phyloP scores from a whole-genome alignment of 805 yeast species.

The Jamesozyma rosinii region DNA sequence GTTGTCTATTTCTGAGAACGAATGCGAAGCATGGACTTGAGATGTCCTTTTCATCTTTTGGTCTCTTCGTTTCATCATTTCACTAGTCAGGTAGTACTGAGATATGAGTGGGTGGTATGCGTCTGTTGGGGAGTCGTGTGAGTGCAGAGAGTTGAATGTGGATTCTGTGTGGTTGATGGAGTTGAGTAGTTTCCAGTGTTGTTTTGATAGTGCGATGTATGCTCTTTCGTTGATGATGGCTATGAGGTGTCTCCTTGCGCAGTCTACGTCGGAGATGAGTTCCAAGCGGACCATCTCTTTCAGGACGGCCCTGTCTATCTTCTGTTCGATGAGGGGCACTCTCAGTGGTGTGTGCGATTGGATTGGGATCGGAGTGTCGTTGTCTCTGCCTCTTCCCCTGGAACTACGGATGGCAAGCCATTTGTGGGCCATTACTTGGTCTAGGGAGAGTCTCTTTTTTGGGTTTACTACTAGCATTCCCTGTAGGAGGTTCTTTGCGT shows the following conservation, averaged over 20 bases:
- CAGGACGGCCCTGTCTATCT: slow-evolving; percentile 46
- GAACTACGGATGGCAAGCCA: slow-evolving; percentile 82
- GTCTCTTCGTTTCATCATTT: slow-evolving; percentile 45
- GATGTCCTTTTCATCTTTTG: neutral
- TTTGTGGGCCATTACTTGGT: slow-evolving; percentile 75
- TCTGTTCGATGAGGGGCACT: slow-evolving; percentile 44
- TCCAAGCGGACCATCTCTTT: slow-evolving; percentile 69
- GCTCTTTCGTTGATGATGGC: slow-evolving; percentile 52
- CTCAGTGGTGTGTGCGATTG: slow-evolving; percentile 64
- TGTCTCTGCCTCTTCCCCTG: neutral
- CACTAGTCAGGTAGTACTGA: slow-evolving; percentile 78
- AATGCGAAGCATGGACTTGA: neutral
- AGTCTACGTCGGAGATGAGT: slow-evolving; percentile 53
- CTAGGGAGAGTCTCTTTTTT: slow-evolving; percentile 61
- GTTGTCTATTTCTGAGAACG: neutral
- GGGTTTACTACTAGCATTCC: slow-evolving; percentile 92
- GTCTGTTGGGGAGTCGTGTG: slow-evolving; percentile 46
- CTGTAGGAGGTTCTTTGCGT: slow-evolving; percentile 67
- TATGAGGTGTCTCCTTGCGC: slow-evolving; percentile 43
- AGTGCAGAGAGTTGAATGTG: neutral
- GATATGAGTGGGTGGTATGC: slow-evolving; percentile 86
- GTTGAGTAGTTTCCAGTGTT: slow-evolving; percentile 14
- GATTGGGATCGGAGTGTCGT: slow-evolving; percentile 43
- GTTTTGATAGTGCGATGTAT: slow-evolving; percentile 34
- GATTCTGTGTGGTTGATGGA: neutral